Evolutionary conservation across 306 rosid species (phyloP).

Genomic region (Cucumis hystrix): DNA sequence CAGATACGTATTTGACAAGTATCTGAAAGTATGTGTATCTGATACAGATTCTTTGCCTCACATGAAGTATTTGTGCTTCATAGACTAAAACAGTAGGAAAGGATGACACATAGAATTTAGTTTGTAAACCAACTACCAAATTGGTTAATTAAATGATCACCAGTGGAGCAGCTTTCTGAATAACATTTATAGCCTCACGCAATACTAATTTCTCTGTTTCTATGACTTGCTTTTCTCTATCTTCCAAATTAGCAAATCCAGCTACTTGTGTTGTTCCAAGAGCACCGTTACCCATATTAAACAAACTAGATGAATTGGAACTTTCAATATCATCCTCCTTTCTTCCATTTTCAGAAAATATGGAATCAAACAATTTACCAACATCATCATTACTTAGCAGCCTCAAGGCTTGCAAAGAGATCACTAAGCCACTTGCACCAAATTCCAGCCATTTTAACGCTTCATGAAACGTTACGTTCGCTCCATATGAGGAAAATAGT

Average conservation of each 20-base stretch:
- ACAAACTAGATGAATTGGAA: conserved; percentile 7
- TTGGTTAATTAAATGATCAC: conserved; percentile 75
- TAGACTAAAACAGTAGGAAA: neutral
- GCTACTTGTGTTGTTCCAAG: conserved; percentile 27
- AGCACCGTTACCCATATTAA: conserved; percentile 22
- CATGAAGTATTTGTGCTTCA: too few relatives aligned
- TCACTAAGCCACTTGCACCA: conserved; percentile 84
- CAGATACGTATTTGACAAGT: too few relatives aligned
- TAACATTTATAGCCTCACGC: conserved; percentile 55
- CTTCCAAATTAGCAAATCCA: conserved; percentile 73
- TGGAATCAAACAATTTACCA: conserved; percentile 24
- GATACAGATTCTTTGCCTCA: too few relatives aligned
- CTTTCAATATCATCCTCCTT: conserved; percentile 10
- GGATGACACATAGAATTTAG: neutral
- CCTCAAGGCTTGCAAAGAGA: conserved; percentile 36
- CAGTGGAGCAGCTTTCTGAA: conserved; percentile 96
- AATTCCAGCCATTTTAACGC: conserved; percentile 34
- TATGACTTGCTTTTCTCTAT: conserved; percentile 52
- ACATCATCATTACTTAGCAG: conserved; percentile 38
- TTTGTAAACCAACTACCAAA: conserved; percentile 47
- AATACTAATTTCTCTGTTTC: conserved; percentile 54
- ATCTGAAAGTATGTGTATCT: too few relatives aligned
- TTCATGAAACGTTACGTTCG: conserved; percentile 20
- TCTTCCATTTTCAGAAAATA: conserved; percentile 15
- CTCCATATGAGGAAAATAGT: conserved; percentile 17